Percentiles rank a stretch among this genome's conserved stretches.
Evolutionary conservation across 2,329 filamentous ascomycete species (phyloP).

Genomic region (Diaporthe humulicola): DNA sequence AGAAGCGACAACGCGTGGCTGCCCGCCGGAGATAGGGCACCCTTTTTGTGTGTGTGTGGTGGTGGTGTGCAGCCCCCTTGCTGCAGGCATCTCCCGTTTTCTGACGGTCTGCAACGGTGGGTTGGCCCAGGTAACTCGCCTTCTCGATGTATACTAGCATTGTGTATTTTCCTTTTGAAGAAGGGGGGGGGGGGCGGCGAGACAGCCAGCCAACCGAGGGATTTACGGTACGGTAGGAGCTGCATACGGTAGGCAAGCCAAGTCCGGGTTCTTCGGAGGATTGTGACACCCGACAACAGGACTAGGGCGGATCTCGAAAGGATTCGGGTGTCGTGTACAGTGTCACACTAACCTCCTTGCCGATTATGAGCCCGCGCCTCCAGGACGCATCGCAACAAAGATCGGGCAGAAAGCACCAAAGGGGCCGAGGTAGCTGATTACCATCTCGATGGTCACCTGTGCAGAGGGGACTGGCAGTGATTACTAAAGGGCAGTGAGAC

Average conservation of each 20-base stretch:
- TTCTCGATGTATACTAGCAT: background rate
- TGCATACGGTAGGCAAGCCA: slow-evolving; percentile 18
- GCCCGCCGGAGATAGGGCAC: slow-evolving; percentile 11
- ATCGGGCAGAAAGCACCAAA: background rate
- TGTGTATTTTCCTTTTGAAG: background rate
- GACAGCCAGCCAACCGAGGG: background rate
- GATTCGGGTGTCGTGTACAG: slow-evolving; percentile 16
- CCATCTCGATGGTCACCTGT: background rate
- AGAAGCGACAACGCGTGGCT: slow-evolving; percentile 1
- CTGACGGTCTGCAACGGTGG: slow-evolving; percentile 16
- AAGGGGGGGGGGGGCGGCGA: background rate
- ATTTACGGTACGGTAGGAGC: slow-evolving; percentile 3
- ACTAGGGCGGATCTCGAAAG: slow-evolving; percentile 24
- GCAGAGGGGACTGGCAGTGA: background rate
- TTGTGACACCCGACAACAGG: slow-evolving; percentile 26
- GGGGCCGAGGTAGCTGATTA: background rate
- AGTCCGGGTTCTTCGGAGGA: slow-evolving; percentile 18
- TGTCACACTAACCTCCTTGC: slow-evolving; percentile 13
- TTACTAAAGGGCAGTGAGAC: background rate
- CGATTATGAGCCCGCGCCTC: background rate
- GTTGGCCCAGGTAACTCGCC: background rate
- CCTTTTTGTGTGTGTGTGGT: background rate
- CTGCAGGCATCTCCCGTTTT: slow-evolving; percentile 31
- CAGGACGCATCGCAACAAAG: background rate
- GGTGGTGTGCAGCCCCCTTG: slow-evolving; percentile 31